Evolutionary conservation across 2,329 filamentous ascomycete genomes (phyloP), one percentile per base, ranked within the genome.

Genomic region (Apiospora phragmitis): DNA sequence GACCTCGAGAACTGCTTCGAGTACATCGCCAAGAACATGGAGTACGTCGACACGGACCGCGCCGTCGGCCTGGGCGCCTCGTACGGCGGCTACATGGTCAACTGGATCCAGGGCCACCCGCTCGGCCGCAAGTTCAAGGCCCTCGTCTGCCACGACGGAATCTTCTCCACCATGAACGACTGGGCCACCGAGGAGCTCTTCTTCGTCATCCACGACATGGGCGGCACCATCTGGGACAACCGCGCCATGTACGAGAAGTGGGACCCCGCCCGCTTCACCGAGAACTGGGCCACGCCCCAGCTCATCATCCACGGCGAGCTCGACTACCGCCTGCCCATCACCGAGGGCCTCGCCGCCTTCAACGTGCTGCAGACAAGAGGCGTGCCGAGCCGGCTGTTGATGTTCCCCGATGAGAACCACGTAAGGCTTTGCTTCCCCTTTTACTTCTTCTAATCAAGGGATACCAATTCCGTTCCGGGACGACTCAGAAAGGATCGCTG

Each of bases 21-120:
- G 74, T 90, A 93, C 79, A 87, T 97, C 65, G 86, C 88, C 73
- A 81, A 88, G 41, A 86, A 92, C 70, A 80, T 95, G 75, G 79
- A 84, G 1, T 93, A 91, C 74, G 88, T 94, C 47, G 93, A 96
- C 77, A 92, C 89, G 0, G 80, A 84, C 4, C 87, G 89, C 14
- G 89, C 92, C 1, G 93, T 96, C 0, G 93, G 92, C 1, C 82
- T 94, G 0, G 93, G 93, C 6, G 93, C 92, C 0, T 91, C 88
- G 12, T 94, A 93, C 75, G 92, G 92, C 42, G 92, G 92, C 5
- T 93, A 89, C 77, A 93, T 94, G 92, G 90, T 93, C 73, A 93
- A 97, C 79, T 97, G 95, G 94, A 94, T 97, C 76, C 94, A 97
- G 81, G 95, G 95, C 9, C 92, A 96, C 73, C 87, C 89, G 0